phyloP scores from a whole-genome alignment of 345 rosid genomes.

The Lepidium aucheri region DNA sequence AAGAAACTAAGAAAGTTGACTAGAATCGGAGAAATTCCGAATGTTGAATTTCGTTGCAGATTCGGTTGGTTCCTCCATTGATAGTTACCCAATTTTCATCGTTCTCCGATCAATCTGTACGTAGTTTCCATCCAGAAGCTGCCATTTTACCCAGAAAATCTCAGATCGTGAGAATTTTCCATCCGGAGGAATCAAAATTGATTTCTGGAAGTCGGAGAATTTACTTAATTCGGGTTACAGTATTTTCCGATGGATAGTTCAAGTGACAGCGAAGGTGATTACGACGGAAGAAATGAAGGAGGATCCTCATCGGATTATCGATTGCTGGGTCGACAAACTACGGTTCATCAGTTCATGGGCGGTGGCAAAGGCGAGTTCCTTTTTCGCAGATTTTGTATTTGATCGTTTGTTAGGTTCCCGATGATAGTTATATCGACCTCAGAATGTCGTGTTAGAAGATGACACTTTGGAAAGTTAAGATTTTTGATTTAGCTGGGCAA shows the following conservation, averaged over 20 bases:
- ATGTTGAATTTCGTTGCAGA: conserved; percentile 14
- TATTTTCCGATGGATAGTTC: conserved; percentile 26
- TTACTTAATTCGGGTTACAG: not conserved
- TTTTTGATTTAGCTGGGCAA: conserved; percentile 9
- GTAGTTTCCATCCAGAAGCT: not conserved
- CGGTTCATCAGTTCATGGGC: conserved; percentile 43
- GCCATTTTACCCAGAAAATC: not conserved
- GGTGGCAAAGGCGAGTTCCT: conserved; percentile 35
- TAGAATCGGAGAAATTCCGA: conserved; percentile 12
- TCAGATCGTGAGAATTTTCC: not conserved
- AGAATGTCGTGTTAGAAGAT: not conserved
- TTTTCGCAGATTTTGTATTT: not conserved
- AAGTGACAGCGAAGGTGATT: conserved; percentile 28
- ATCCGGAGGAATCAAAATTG: not conserved
- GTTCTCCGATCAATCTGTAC: conserved; percentile 3
- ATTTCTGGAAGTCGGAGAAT: not conserved
- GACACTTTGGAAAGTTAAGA: not conserved
- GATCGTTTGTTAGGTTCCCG: not conserved
- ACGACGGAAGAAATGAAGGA: conserved; percentile 18
- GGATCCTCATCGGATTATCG: conserved; percentile 23
- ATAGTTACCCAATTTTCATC: not conserved
- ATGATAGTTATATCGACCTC: not conserved
- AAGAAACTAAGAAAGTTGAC: conserved; percentile 19
- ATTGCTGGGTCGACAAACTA: conserved; percentile 30
- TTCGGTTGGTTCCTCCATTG: not conserved